Base-by-base conservation (phyloP, 2,329 filamentous ascomycete genomes). In the Colletotrichum sp. region DNA sequence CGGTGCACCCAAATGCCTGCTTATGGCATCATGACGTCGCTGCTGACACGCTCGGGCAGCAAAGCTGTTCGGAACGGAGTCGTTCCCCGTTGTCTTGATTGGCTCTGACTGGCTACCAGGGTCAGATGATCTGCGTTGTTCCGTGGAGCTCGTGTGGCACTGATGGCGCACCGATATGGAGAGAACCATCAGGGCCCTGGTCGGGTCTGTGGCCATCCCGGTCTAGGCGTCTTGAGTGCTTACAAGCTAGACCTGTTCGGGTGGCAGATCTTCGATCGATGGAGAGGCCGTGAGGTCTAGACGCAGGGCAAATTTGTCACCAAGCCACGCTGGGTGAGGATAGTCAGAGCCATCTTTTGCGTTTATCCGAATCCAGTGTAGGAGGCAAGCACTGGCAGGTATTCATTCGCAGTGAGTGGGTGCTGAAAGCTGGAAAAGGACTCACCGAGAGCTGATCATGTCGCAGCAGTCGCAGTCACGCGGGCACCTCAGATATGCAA, bases 191-290 rank as follows among this genome's bases (percentile, higher is more conserved):
- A 58, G 73, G 73, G 43, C 73, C 73, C 73, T 73, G 28, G 73
- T 75, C 69, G 43, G 14, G 55, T 30, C n/a, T 32, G 55, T 76
- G 63, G 10, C 84, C 28, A 65, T 75, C 63, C 69, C 84, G 10
- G 67, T 77, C 63, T 79, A 79, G 43, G 82, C 78, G 73, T 73
- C 69, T 73, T 68, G 73, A 66, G 61, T 67, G 38, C 58, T 69
- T 70, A 21, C 24, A 36, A 34, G 55, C 69, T 77, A 76, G 64
- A 26, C 73, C 56, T 16, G 34, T 76, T 73, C 24, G 21, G 43
- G 75, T 34, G 58, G 38, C 21, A 66, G 75, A 77, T 76, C 69
- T 77, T 69, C 73, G 75, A 77, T 77, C 75, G 43, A 72, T 66
- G 64, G 64, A 66, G 71, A 14, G 58, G 30, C 69, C 28, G 62